These are phyloP conservation scores for Apophysomyces variabilis DNA, from an alignment of 371 early-diverging fungal genomes.

Conservation along the genomic window DNA sequence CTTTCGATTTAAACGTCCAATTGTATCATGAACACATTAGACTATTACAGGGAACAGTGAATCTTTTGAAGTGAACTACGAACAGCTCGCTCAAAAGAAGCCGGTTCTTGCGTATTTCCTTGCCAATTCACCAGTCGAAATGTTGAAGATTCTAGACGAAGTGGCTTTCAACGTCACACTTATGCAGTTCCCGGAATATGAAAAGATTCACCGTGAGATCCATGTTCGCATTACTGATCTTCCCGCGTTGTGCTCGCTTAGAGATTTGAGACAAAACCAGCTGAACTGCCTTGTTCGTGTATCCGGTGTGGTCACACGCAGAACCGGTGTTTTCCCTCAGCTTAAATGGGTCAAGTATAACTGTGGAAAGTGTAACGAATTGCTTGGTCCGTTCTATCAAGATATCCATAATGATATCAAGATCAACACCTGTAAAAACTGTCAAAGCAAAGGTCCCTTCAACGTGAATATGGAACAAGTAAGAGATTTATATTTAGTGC, in stretches of 20 bases:
- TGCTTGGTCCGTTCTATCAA: conserved; percentile 97
- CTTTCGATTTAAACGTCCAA: neutral
- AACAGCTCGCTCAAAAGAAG: conserved; percentile 77
- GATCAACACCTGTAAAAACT: conserved; percentile 90
- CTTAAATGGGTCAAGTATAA: conserved; percentile 97
- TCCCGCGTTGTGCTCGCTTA: conserved; percentile 84
- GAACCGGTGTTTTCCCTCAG: conserved; percentile 97
- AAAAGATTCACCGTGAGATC: conserved; percentile 90
- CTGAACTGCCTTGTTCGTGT: conserved; percentile 95
- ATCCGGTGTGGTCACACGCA: conserved; percentile 95
- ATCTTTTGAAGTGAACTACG: conserved; percentile 88
- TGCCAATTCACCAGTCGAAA: conserved; percentile 85
- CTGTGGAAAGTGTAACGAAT: conserved; percentile 94
- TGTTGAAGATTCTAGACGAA: conserved; percentile 91
- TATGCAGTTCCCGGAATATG: conserved; percentile 93
- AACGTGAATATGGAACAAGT: conserved; percentile 86
- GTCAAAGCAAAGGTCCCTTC: conserved; percentile 96
- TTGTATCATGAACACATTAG: neutral
- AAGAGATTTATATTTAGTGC: neutral
- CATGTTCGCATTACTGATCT: conserved; percentile 95
- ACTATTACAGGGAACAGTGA: conserved; percentile 74
- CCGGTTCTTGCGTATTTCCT: conserved; percentile 87
- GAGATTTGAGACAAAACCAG: conserved; percentile 93
- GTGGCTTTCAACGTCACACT: conserved; percentile 92
- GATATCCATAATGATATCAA: conserved; percentile 87